Evolutionary conservation across 1,139 yeast species (phyloP).

Genomic region (Blastobotrys niveus): DNA sequence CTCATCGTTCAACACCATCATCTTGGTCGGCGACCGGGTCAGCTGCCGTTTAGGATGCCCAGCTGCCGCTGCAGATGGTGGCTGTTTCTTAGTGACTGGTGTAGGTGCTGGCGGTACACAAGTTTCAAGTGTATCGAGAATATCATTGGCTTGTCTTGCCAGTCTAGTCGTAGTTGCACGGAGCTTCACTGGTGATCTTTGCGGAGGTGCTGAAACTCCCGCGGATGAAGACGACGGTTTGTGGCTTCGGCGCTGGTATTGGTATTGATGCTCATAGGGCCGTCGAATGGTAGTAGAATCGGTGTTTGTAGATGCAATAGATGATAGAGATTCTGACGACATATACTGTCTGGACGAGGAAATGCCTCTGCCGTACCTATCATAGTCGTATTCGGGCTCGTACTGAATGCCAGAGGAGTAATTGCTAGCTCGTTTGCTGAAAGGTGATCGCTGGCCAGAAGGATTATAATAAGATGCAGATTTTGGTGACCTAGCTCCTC

Average conservation of each 20-base stretch:
- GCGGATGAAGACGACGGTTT: neutral
- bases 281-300: slow-evolving; percentile 10
- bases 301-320: slow-evolving; percentile 9
- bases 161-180: slow-evolving; percentile 14
- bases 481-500: no score
- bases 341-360: slow-evolving; percentile 3
- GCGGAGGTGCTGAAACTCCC: neutral
- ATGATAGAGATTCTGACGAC: slow-evolving; percentile 12
- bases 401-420: neutral
- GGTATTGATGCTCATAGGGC: neutral
- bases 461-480: slow-evolving; percentile 1
- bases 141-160: slow-evolving; percentile 14
- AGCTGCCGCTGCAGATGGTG: neutral
- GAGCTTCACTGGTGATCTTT: slow-evolving; percentile 16
- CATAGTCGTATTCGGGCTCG: neutral
- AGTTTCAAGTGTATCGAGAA: slow-evolving; percentile 5
- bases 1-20: neutral
- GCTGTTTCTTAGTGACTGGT: no score
- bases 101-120: neutral
- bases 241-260: neutral
- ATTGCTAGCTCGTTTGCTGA: neutral
- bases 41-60: slow-evolving; percentile 5
- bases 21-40: slow-evolving; percentile 5
- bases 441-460: slow-evolving; percentile 3
- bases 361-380: neutral